phyloP scores from a whole-genome alignment of 805 yeast species.

The Clavispora vitiphila region DNA sequence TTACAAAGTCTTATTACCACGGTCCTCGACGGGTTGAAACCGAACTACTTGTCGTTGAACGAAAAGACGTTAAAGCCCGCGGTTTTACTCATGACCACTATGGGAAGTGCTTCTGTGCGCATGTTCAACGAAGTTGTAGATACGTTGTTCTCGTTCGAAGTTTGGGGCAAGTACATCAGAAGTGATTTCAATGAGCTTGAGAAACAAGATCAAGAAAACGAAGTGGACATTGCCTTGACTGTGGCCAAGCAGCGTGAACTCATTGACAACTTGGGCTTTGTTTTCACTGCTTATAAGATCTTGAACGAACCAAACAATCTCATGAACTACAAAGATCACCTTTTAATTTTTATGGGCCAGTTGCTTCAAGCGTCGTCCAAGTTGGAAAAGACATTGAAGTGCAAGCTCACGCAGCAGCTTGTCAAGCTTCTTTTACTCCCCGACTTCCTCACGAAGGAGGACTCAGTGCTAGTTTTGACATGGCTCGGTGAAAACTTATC shows the following conservation, averaged over 20 bases:
- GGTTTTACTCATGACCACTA: conserved; percentile 50
- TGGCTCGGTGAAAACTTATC: conserved; percentile 57
- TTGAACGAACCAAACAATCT: conserved; percentile 32
- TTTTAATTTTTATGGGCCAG: conserved; percentile 64
- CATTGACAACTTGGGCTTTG: conserved; percentile 55
- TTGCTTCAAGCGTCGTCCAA: conserved; percentile 63
- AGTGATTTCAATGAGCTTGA: conserved; percentile 14
- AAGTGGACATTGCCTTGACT: conserved; percentile 31
- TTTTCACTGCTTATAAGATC: conserved; percentile 41
- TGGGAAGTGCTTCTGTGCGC: conserved; percentile 43
- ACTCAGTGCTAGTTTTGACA: conserved; percentile 57
- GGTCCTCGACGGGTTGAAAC: conserved; percentile 41
- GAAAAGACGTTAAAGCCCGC: conserved; percentile 60
- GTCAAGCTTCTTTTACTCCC: conserved; percentile 49
- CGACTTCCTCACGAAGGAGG: conserved; percentile 47
- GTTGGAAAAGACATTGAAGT: conserved; percentile 64
- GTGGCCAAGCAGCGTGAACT: conserved; percentile 55
- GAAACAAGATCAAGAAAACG: conserved; percentile 8
- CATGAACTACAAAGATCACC: conserved; percentile 53
- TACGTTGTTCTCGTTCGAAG: conserved; percentile 28
- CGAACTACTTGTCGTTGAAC: conserved; percentile 44
- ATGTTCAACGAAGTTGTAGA: conserved; percentile 47
- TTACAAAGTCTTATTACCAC: conserved; percentile 33
- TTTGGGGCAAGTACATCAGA: conserved; percentile 38
- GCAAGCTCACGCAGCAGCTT: conserved; percentile 61